Evolutionary conservation across 106 monocot species (phyloP).

Genomic region (Hemerocallis citrina): DNA sequence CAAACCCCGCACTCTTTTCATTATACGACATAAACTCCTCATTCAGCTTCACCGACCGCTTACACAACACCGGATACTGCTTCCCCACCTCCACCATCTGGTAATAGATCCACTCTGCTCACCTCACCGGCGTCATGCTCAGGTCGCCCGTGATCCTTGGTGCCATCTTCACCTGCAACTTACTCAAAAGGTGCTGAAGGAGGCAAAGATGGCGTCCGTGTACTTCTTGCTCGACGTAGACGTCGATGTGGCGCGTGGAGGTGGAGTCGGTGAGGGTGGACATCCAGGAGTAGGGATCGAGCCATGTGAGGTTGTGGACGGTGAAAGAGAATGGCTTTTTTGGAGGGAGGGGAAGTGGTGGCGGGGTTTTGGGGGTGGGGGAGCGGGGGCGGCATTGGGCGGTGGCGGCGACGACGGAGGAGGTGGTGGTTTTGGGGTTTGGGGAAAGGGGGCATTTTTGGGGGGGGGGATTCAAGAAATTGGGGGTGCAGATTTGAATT

Average conservation of each 20-base stretch:
- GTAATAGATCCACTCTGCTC: conserved; percentile 95
- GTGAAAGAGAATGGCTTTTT: conserved; percentile 58
- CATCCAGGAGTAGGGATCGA: conserved; percentile 92
- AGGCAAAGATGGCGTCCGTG: conserved; percentile 58
- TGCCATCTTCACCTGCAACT: conserved; percentile 94
- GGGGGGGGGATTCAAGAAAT: no score
- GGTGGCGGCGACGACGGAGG: not conserved
- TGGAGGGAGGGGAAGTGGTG: conserved; percentile 50
- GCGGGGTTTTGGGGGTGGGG: conserved; percentile 4
- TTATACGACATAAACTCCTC: conserved; percentile 76
- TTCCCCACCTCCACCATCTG: conserved; percentile 80
- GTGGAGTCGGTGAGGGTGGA: conserved; percentile 50
- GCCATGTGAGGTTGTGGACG: conserved; percentile 58
- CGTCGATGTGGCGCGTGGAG: conserved; percentile 87
- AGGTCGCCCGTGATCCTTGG: conserved; percentile 53
- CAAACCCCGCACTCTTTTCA: conserved; percentile 68
- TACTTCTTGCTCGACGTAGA: conserved; percentile 80
- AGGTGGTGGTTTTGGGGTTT: not conserved
- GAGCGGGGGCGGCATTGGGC: conserved; percentile 15
- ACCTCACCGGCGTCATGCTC: conserved; percentile 69
- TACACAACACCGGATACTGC: conserved; percentile 76
- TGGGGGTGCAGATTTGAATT: no score
- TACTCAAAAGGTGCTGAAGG: conserved; percentile 51
- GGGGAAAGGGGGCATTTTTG: not conserved
- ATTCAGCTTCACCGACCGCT: conserved; percentile 61